Percentiles rank a stretch among this genome's conserved stretches.
Evolutionary conservation across 2,329 filamentous ascomycete species (phyloP).

Genomic region (Penicillium sp.): DNA sequence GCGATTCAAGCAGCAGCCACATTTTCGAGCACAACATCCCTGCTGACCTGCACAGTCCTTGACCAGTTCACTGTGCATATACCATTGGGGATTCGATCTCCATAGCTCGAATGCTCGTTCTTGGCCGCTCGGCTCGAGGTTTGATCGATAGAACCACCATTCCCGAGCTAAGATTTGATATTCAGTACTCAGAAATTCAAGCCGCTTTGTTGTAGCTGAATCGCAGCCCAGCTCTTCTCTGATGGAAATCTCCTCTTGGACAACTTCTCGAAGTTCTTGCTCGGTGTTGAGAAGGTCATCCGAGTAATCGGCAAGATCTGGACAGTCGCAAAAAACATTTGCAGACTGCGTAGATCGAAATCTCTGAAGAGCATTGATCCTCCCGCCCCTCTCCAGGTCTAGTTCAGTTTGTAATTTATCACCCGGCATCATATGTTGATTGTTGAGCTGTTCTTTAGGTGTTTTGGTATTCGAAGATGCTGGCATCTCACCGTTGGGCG

Average conservation of each 20-base stretch:
- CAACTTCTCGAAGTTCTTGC: neutral
- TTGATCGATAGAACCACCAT: neutral
- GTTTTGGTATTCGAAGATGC: too few species aligned
- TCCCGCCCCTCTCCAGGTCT: too few species aligned
- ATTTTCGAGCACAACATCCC: constrained; percentile 4
- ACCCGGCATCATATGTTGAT: too few species aligned
- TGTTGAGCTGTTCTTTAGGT: too few species aligned
- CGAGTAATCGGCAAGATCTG: too few species aligned
- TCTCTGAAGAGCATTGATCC: too few species aligned
- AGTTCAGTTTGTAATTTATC: too few species aligned
- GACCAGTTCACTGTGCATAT: constrained; percentile 6
- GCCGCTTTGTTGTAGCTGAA: neutral
- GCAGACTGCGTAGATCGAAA: too few species aligned
- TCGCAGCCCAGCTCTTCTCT: neutral
- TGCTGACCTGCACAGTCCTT: constrained; percentile 1
- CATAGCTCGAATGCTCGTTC: constrained; percentile 8
- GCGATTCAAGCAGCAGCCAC: neutral
- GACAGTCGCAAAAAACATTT: too few species aligned
- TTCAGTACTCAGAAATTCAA: neutral
- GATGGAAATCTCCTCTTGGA: neutral
- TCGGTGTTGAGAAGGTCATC: neutral
- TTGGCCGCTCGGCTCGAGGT: neutral
- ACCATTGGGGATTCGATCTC: constrained; percentile 12
- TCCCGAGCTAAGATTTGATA: neutral
- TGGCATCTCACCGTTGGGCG: too few species aligned